Evolutionary conservation across 1,284 basidiomycete genomes (phyloP), one percentile per base, ranked within the genome.

Genomic region (Pyrrhoderma lamaoense): DNA sequence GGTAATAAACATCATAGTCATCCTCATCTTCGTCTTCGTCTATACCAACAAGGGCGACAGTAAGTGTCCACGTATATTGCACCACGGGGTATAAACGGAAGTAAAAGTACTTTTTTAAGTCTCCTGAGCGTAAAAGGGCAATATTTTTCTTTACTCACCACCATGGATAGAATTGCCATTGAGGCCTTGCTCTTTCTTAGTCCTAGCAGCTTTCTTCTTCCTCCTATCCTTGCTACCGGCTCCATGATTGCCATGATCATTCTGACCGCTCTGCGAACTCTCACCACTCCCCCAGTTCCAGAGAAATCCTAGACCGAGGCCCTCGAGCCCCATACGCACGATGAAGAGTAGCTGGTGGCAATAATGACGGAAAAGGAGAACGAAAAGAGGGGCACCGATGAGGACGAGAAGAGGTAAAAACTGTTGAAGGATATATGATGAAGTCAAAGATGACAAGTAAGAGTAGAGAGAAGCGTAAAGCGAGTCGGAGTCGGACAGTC

Each of bases 1-100:
- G 85, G 67, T 89, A 94, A 61, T 80, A 77, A 22, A 72, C 72
- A 18, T 72, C 73, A 22, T 7, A 5, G 44, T 60, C 61, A 27
- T 57, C 56, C 14, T 53, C 54, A 23, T 59, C 58, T 43, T 47
- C 46, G 39, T 49, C 42, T 27, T 42, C 36, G 14, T 42, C 49
- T 13, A 25, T 16, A n/a, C 42, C 14, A 22, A 5, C 7, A 40
- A 5, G 8, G 16, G n/a, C 38, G n/a, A n/a, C 38, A 40, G n/a
- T 22, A 22, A 40, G 16, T 16, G 35, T 11, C 11, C 14, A 40
- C n/a, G 21, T 5, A 40, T 7, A n/a, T 18, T 5, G 11, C 11
- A 31, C 11, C 7, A 31, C 7, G 11, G 5, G 27, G 27, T 5
- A 31, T 31, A 5, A 31, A 5, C 27, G 27, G 27, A 11, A 5